Base-by-base conservation (phyloP, 371 early-diverging fungal genomes). In the Saksenaea vasiformis region DNA sequence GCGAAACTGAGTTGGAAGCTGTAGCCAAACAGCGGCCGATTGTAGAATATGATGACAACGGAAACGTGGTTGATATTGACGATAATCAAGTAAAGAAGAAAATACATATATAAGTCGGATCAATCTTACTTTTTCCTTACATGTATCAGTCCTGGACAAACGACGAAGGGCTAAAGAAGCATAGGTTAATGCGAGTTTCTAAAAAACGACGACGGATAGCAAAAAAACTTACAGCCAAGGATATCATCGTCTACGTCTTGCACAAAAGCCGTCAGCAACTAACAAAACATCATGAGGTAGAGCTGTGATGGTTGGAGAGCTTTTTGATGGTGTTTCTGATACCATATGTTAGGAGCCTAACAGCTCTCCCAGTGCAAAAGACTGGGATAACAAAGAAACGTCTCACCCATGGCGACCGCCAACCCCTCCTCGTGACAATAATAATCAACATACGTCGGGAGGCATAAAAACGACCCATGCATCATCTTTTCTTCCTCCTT, bases 61-160 rank as follows among this genome's bases (percentile, higher is more conserved):
- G 51, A 47, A 47, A 47, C 27, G 22, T 47, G 22, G 22, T 47
- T 47, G 51, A 47, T 47, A 47, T 47, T 22, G 51, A 47, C 22
- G 51, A 47, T 24, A 22, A 47, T 22, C 17, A 47, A 22, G 51
- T 47, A 47, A 47, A 47, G 19, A 14, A 17, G 19, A 41, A 41
- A 41, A 41, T n/a, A 3, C 1, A 38, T 13, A 13, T 2, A 41
- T 47, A 47, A 47, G 22, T 47, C 11, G 24, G 22, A 22, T n/a
- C 22, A 47, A 19, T 47, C 51, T 47, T 17, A 10, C 24, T 41
- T 17, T 41, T 41, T n/a, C 5, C 0, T 19, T 19, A 47, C 24
- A 17, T 47, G 5, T 22, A 47, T 47, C 51, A 47, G 51, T 47
- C 51, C 51, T 47, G 51, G 51, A 47, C 51, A 47, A 22, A 47